These are phyloP conservation scores for Vitis amurensis DNA, from an alignment of 164 flowering plant genomes.

Conservation along the genomic window DNA sequence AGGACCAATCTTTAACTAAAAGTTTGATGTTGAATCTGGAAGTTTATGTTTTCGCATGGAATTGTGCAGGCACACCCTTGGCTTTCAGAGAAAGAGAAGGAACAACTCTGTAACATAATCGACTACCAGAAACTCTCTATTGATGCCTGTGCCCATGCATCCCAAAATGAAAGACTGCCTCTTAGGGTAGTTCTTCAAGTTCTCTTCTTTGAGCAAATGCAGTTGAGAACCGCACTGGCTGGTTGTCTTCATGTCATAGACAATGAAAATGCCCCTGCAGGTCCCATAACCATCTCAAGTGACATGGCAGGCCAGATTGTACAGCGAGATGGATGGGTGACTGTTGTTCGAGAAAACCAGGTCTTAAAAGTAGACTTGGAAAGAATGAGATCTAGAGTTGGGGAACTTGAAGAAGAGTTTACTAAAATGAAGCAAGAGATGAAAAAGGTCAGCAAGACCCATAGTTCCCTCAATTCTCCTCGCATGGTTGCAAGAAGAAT, in stretches of 20 bases:
- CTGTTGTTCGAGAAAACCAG: constrained; percentile 79
- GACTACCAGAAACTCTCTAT: constrained; percentile 86
- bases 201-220: constrained; percentile 92
- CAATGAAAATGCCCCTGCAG: constrained; percentile 46
- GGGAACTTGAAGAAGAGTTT: constrained; percentile 83
- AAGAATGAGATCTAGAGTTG: constrained; percentile 73
- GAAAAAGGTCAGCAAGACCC: constrained; percentile 61
- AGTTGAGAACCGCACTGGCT: constrained; percentile 73
- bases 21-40: neutral
- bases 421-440: constrained; percentile 65
- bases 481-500: constrained; percentile 50
- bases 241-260: constrained; percentile 54
- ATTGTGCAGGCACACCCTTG: constrained; percentile 83
- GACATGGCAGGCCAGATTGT: constrained; percentile 48
- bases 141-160: constrained; percentile 96
- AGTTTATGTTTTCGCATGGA: constrained; percentile 3
- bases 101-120: constrained; percentile 71
- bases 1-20: neutral
- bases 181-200: constrained; percentile 86
- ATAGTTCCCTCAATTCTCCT: constrained; percentile 65
- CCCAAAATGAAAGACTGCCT: constrained; percentile 84
- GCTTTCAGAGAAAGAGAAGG: constrained; percentile 77
- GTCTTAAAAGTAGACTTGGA: constrained; percentile 79
- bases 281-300: constrained; percentile 21
- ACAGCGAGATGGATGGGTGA: constrained; percentile 84